Base-by-base conservation (phyloP, 1,284 basidiomycete species). In the Cutaneotrichosporon daszewskae region DNA sequence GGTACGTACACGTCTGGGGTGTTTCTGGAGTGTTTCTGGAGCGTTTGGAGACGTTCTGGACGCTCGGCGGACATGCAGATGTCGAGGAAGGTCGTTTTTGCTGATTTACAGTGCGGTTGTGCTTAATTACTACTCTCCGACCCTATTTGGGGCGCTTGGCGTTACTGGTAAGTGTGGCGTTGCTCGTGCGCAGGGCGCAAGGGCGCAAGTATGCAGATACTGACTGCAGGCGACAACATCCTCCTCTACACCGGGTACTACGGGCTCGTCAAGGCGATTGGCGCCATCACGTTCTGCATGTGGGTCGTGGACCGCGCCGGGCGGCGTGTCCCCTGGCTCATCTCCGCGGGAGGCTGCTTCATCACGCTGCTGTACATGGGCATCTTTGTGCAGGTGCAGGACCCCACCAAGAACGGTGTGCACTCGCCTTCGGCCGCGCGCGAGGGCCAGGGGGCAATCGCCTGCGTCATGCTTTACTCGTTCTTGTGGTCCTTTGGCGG, bases 171-270 rank as follows among this genome's bases (percentile, higher is more conserved):
- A n/a, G n/a, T n/a, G n/a, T n/a, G n/a, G n/a, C n/a, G n/a, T n/a
- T n/a, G n/a, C n/a, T n/a, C n/a, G n/a, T n/a, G n/a, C n/a, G n/a
- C n/a, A n/a, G n/a, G n/a, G n/a, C n/a, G n/a, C n/a, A n/a, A n/a
- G n/a, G n/a, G n/a, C n/a, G n/a, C n/a, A n/a, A n/a, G n/a, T n/a
- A n/a, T n/a, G n/a, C n/a, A n/a, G n/a, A n/a, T n/a, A n/a, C n/a
- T n/a, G n/a, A n/a, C n/a, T n/a, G n/a, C n/a, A n/a, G n/a, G 14
- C 5, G 60, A 55, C 5, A 59, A 68, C 19, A 60, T 61, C 14
- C 43, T 57, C 12, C 60, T 71, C 17, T 63, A 64, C 41, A 70
- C 69, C 7, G 71, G 71, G 23, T 71, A 72, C 53, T 73, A 68
- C 47, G 71, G 71, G 14, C 50, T 71, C 1, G 63, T 72, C 53